Evolutionary conservation across 306 rosid species (phyloP).

Genomic region (Gastrolobium bilobum): DNA sequence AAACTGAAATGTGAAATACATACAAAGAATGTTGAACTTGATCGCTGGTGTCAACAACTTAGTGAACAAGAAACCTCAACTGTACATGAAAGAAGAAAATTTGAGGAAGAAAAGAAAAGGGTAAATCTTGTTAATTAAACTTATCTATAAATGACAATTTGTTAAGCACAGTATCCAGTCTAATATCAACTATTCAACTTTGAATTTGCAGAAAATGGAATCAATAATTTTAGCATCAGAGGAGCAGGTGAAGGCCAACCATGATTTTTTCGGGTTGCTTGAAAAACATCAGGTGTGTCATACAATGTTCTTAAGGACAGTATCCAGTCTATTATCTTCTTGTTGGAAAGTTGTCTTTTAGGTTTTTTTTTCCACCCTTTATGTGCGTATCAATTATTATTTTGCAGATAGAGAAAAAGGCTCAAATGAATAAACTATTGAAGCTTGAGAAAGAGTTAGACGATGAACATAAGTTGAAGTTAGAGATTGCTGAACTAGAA

Average conservation of each 20-base stretch:
- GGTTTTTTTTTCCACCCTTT: neutral
- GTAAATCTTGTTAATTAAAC: neutral
- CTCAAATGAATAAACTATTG: neutral
- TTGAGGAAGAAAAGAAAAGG: slow-evolving; percentile 21
- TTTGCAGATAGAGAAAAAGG: slow-evolving; percentile 16
- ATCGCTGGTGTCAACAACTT: slow-evolving; percentile 9
- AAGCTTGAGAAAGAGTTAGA: slow-evolving; percentile 24
- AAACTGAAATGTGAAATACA: neutral
- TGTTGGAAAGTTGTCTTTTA: too few relatives aligned
- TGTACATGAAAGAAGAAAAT: slow-evolving; percentile 8
- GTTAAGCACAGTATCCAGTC: neutral
- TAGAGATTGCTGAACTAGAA: slow-evolving; percentile 22
- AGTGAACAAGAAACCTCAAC: slow-evolving; percentile 23
- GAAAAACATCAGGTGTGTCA: slow-evolving; percentile 31
- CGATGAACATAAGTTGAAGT: neutral
- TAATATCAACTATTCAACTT: neutral
- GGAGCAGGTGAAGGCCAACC: slow-evolving; percentile 33
- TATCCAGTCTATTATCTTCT: too few relatives aligned
- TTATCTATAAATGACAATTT: slow-evolving; percentile 18
- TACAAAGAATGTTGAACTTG: slow-evolving; percentile 6
- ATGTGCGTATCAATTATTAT: neutral
- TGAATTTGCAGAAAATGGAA: slow-evolving; percentile 26
- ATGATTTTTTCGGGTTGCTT: slow-evolving; percentile 18
- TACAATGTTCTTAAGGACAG: neutral
- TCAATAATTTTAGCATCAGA: slow-evolving; percentile 36